These are phyloP conservation scores for Fusarium sp. DNA, from an alignment of 2,329 filamentous ascomycete species.

Conservation along the genomic window DNA sequence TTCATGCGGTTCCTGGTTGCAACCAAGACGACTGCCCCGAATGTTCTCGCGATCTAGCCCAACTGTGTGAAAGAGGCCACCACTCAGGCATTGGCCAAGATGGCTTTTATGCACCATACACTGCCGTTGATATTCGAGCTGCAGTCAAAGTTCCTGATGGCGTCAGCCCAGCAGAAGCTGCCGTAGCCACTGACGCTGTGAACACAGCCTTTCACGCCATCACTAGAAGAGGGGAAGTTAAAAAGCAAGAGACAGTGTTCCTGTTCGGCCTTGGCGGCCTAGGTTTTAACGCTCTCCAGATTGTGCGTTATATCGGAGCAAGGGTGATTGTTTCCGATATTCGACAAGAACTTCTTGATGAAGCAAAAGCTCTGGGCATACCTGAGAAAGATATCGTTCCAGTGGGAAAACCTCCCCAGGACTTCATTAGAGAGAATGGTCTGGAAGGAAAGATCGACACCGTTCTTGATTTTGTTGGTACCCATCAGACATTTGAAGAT, in stretches of 20 bases:
- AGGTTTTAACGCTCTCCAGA: conserved; percentile 32
- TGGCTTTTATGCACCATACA: conserved; percentile 53
- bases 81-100: conserved; percentile 55
- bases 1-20: conserved; percentile 34
- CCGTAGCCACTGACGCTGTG: conserved; percentile 34
- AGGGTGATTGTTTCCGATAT: conserved; percentile 31
- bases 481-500: conserved; percentile 36
- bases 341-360: conserved; percentile 23
- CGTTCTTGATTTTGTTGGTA: conserved; percentile 33
- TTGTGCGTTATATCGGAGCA: conserved; percentile 20
- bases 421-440: conserved; percentile 4
- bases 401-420: conserved; percentile 4
- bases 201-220: conserved; percentile 35
- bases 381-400: conserved; percentile 22
- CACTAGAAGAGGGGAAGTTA: conserved; percentile 20
- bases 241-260: conserved; percentile 16
- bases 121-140: conserved; percentile 39
- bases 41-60: conserved; percentile 50
- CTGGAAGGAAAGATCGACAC: conserved; percentile 23
- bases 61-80: conserved; percentile 48
- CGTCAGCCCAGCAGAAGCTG: conserved; percentile 26
- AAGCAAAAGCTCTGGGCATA: conserved; percentile 17
- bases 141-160: conserved; percentile 25
- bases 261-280: conserved; percentile 29
- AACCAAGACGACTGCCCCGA: conserved; percentile 38